Percentiles rank a stretch among this genome's conserved stretches.
Conservation (phyloP, 768 basidiomycete genomes). For the Terana coerulea region DNA sequence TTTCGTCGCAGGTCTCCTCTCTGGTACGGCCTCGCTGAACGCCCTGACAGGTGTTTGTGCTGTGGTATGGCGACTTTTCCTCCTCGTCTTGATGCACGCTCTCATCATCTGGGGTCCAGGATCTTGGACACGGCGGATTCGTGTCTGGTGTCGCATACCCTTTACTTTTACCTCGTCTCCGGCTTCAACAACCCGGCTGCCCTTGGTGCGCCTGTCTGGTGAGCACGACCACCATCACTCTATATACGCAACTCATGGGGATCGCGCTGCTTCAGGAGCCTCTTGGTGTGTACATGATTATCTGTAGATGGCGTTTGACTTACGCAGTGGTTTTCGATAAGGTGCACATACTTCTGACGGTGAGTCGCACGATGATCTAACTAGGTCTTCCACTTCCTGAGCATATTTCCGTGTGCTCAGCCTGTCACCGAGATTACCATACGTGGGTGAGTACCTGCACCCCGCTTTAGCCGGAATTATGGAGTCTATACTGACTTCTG, state of each 20-base stretch:
- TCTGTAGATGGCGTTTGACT: not conserved
- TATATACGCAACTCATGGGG: not conserved
- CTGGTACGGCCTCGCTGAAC: not conserved
- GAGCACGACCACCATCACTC: not conserved
- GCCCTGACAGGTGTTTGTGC: not conserved
- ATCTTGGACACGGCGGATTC: not conserved
- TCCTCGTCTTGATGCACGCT: not conserved
- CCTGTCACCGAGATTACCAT: conserved; percentile 8
- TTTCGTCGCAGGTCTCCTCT: not conserved
- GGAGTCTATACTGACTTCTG: not conserved
- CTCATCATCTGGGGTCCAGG: not conserved
- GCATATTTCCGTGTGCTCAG: conserved; percentile 33
- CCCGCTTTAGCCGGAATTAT: not conserved
- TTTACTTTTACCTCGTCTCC: conserved; percentile 2
- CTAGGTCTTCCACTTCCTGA: conserved; percentile 51
- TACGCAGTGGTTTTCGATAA: not conserved
- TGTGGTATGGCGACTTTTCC: not conserved
- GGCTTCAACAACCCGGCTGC: not conserved
- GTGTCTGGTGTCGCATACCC: not conserved
- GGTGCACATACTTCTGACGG: not conserved
- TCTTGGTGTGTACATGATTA: conserved; percentile 38
- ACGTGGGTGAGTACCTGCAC: conserved; percentile 11
- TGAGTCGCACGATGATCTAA: not conserved
- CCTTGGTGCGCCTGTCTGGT: not conserved
- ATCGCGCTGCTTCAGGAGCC: not conserved